These are phyloP conservation scores for Phaeosphaeriaceae sp. DNA, from an alignment of 2,329 filamentous ascomycete genomes.

Conservation along the genomic window DNA sequence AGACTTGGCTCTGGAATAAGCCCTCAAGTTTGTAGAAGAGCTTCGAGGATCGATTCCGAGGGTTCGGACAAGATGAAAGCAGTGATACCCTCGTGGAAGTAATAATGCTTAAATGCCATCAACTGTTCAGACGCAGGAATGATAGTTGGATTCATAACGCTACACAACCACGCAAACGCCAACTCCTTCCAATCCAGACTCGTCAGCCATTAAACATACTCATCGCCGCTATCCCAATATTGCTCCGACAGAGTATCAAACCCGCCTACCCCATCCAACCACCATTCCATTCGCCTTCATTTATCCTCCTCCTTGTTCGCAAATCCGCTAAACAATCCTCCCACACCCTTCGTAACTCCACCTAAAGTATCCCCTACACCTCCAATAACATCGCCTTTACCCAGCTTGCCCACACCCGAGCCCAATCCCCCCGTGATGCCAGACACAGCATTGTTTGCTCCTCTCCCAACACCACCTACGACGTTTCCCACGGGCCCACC, in stretches of 20 bases:
- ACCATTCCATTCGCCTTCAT: slow-evolving; percentile 19
- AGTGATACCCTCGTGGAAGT: slow-evolving; percentile 12
- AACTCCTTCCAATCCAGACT: not conserved
- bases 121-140: slow-evolving; percentile 15
- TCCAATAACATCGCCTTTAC: slow-evolving; percentile 54
- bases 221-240: slow-evolving; percentile 3
- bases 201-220: slow-evolving; percentile 2
- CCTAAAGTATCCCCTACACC: slow-evolving; percentile 52
- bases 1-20: no score
- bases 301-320: slow-evolving; percentile 26
- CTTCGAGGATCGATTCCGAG: no score
- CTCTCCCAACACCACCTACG: slow-evolving; percentile 52
- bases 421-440: slow-evolving; percentile 53
- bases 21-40: no score
- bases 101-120: slow-evolving; percentile 8
- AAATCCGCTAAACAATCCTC: slow-evolving; percentile 42
- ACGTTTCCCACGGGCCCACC: slow-evolving; percentile 51
- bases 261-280: slow-evolving; percentile 10
- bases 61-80: not conserved
- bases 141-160: slow-evolving; percentile 8
- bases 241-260: slow-evolving; percentile 3
- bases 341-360: slow-evolving; percentile 48
- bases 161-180: not conserved
- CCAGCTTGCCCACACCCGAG: slow-evolving; percentile 54
- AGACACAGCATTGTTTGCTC: slow-evolving; percentile 50